Evolutionary conservation across 345 rosid genomes (phyloP).

Genomic region (Camelina laxa): DNA sequence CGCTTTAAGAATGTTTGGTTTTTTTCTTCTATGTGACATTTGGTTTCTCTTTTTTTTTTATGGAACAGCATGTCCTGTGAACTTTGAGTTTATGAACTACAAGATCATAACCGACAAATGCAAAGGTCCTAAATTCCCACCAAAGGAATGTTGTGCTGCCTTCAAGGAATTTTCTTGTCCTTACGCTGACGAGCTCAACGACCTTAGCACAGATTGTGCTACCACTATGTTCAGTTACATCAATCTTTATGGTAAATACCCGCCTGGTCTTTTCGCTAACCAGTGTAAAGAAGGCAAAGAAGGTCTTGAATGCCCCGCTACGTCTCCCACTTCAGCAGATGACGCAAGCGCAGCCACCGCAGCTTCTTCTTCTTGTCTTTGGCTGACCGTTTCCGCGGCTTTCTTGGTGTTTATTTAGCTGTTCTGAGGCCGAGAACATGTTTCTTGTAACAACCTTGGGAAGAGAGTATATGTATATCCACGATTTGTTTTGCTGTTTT

Average conservation of each 20-base stretch:
- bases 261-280: slow-evolving; percentile 65
- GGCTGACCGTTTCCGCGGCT: slow-evolving; percentile 31
- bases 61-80: slow-evolving; percentile 62
- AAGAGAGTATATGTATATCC: slow-evolving; percentile 35
- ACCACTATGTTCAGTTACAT: slow-evolving; percentile 72
- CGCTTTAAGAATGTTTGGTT: neutral
- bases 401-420: slow-evolving; percentile 40
- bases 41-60: slow-evolving; percentile 8
- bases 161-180: slow-evolving; percentile 75
- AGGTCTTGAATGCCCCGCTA: slow-evolving; percentile 61
- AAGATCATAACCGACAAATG: slow-evolving; percentile 53
- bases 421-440: slow-evolving; percentile 27
- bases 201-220: slow-evolving; percentile 57
- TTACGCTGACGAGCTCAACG: slow-evolving; percentile 49
- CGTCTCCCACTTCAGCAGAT: slow-evolving; percentile 34
- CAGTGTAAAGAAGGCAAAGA: slow-evolving; percentile 57
- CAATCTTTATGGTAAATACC: slow-evolving; percentile 61
- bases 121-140: slow-evolving; percentile 63
- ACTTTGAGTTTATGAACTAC: slow-evolving; percentile 68
- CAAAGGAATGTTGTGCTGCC: slow-evolving; percentile 53
- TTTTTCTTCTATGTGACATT: neutral
- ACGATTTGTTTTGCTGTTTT: slow-evolving; percentile 26
- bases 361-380: slow-evolving; percentile 27
- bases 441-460: slow-evolving; percentile 11
- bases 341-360: slow-evolving; percentile 23